These are phyloP conservation scores for Talaromyces sp. DNA, from an alignment of 2,329 filamentous ascomycete species.

Conservation along the genomic window DNA sequence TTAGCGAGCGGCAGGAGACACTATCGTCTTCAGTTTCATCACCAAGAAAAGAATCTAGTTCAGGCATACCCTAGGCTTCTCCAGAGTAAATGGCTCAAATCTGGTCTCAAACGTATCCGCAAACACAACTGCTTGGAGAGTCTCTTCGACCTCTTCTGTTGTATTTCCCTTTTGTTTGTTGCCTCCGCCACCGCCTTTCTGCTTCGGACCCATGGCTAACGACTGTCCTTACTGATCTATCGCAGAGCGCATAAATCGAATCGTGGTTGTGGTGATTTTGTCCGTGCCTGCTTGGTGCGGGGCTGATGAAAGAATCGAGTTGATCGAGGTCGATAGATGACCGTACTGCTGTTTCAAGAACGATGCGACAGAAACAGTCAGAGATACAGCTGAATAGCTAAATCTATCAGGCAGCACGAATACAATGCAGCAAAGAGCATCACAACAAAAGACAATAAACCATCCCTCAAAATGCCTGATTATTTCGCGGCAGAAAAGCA, in stretches of 20 bases:
- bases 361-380: neutral
- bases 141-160: constrained; percentile 61
- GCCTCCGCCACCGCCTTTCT: constrained; percentile 28
- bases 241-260: neutral
- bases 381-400: neutral
- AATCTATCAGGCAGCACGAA: neutral
- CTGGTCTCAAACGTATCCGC: constrained; percentile 93
- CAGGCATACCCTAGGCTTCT: constrained; percentile 75
- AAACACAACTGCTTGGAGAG: constrained; percentile 65
- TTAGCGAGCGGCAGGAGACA: constrained; percentile 93
- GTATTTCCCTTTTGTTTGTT: constrained; percentile 36
- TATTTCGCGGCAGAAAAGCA: constrained; percentile 17
- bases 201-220: constrained; percentile 36
- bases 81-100: constrained; percentile 84
- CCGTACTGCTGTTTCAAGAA: neutral
- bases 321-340: neutral
- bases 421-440: neutral
- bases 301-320: neutral
- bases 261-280: neutral
- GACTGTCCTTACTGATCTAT: neutral
- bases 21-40: constrained; percentile 45
- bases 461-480: neutral
- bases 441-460: neutral
- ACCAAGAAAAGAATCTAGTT: neutral
- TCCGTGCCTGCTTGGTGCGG: neutral